Conservation (phyloP, 768 basidiomycete species). For the Leccinum rimulosum region DNA sequence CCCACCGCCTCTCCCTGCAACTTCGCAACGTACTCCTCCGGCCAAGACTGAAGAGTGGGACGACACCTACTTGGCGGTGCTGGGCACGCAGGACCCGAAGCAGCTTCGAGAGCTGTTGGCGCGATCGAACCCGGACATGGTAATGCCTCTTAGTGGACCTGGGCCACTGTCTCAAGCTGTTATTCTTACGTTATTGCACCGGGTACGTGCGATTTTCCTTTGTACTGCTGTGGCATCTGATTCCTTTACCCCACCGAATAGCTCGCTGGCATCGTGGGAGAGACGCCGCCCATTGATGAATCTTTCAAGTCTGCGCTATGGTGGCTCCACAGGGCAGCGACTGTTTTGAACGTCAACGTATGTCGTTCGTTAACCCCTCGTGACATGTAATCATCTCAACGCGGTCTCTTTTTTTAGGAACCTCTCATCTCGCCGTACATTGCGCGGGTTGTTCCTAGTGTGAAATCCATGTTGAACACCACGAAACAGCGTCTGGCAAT, state of each 20-base stretch:
- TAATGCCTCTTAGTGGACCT: constrained; percentile 73
- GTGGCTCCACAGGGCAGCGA: constrained; percentile 81
- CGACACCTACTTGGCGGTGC: constrained; percentile 72
- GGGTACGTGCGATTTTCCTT: constrained; percentile 47
- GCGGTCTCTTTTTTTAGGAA: constrained; percentile 44
- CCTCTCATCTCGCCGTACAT: constrained; percentile 81
- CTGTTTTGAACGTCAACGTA: constrained; percentile 71
- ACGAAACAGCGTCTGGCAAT: constrained; percentile 79
- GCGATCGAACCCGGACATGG: constrained; percentile 72
- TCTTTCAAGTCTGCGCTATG: constrained; percentile 78
- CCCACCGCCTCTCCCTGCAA: constrained; percentile 39
- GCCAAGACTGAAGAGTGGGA: constrained; percentile 77
- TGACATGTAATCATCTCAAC: neutral
- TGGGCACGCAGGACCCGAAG: constrained; percentile 69
- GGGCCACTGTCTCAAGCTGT: constrained; percentile 81
- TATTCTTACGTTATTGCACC: constrained; percentile 76
- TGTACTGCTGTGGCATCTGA: constrained; percentile 3
- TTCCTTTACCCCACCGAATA: constrained; percentile 26
- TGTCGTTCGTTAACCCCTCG: constrained; percentile 18
- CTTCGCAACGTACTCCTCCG: constrained; percentile 52
- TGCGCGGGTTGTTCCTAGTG: constrained; percentile 75
- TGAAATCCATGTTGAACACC: constrained; percentile 71
- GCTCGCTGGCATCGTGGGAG: constrained; percentile 73
- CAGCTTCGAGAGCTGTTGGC: constrained; percentile 74
- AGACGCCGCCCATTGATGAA: constrained; percentile 75